phyloP scores from a whole-genome alignment of 805 yeast genomes.

The Candida pseudofarinosa region DNA sequence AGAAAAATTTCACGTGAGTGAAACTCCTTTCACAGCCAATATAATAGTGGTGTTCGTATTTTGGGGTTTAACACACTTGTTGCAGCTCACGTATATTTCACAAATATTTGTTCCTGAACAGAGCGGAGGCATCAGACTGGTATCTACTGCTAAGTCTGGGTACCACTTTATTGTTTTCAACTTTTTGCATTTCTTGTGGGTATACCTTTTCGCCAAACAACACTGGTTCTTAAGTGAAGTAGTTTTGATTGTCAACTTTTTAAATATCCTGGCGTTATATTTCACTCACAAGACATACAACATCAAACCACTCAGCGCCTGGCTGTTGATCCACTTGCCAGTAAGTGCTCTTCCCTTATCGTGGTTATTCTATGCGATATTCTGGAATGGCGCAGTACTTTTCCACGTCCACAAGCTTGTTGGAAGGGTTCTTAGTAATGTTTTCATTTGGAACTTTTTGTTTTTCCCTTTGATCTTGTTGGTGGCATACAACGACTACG shows the following conservation, averaged over 20 bases:
- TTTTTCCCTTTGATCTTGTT: constrained; percentile 58
- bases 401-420: constrained; percentile 57
- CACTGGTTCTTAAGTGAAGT: constrained; percentile 58
- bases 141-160: constrained; percentile 18
- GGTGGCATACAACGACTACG: constrained; percentile 63
- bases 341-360: constrained; percentile 66
- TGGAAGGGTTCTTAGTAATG: constrained; percentile 66
- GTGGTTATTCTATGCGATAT: constrained; percentile 69
- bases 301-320: constrained; percentile 47
- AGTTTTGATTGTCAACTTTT: constrained; percentile 53
- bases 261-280: constrained; percentile 55
- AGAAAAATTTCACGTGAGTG: constrained; percentile 48
- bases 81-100: constrained; percentile 50
- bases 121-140: constrained; percentile 15
- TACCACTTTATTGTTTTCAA: constrained; percentile 61
- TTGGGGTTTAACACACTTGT: constrained; percentile 53
- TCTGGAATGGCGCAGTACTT: constrained; percentile 84
- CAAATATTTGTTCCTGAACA: constrained; percentile 40
- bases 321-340: constrained; percentile 62
- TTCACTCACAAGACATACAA: constrained; percentile 57
- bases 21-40: constrained; percentile 70
- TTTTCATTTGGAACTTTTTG: constrained; percentile 75
- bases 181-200: constrained; percentile 59
- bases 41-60: constrained; percentile 45
- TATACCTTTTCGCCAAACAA: constrained; percentile 52